phyloP scores from a whole-genome alignment of 2,329 filamentous ascomycete genomes.

The Fusarium sublunatum region DNA sequence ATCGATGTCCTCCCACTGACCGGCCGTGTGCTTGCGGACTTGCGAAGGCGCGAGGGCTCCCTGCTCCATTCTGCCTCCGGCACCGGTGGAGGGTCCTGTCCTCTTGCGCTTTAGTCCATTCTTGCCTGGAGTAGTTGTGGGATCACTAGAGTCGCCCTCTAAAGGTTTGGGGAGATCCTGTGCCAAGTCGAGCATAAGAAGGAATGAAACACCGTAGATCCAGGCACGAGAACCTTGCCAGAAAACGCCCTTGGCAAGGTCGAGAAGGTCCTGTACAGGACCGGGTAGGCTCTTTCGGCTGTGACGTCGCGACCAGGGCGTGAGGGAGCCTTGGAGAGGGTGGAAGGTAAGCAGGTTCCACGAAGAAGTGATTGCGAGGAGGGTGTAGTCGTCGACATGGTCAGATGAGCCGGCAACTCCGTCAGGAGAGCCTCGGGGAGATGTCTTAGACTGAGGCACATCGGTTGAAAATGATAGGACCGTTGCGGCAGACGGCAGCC shows the following conservation, averaged over 20 bases:
- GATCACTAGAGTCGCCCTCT: slow-evolving; percentile 48
- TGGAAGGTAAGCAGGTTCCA: slow-evolving; percentile 82
- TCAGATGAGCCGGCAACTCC: slow-evolving; percentile 43
- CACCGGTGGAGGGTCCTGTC: slow-evolving; percentile 59
- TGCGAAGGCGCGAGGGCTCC: slow-evolving; percentile 59
- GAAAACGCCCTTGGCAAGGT: slow-evolving; percentile 83
- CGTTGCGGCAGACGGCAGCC: slow-evolving; percentile 71
- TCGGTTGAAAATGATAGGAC: slow-evolving; percentile 75
- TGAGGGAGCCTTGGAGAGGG: slow-evolving; percentile 78
- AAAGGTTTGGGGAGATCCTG: slow-evolving; percentile 68
- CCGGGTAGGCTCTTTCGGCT: slow-evolving; percentile 78
- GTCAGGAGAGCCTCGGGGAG: slow-evolving; percentile 41
- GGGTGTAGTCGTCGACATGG: slow-evolving; percentile 59
- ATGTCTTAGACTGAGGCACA: slow-evolving; percentile 50
- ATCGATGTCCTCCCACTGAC: slow-evolving; percentile 55
- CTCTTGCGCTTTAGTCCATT: slow-evolving; percentile 67
- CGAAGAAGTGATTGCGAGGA: slow-evolving; percentile 65
- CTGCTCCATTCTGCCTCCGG: slow-evolving; percentile 63
- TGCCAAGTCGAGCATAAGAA: slow-evolving; percentile 91
- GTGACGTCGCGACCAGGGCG: slow-evolving; percentile 88
- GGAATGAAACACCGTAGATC: slow-evolving; percentile 86
- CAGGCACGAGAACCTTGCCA: slow-evolving; percentile 86
- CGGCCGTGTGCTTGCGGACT: slow-evolving; percentile 55
- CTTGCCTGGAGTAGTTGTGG: slow-evolving; percentile 28
- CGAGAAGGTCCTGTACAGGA: slow-evolving; percentile 78